A percentile compares a stretch with the other conserved stretches of the same genome.
These are phyloP conservation scores for Helianthus tuberosus DNA, from an alignment of 129 eudicot species.

Conservation along the genomic window DNA sequence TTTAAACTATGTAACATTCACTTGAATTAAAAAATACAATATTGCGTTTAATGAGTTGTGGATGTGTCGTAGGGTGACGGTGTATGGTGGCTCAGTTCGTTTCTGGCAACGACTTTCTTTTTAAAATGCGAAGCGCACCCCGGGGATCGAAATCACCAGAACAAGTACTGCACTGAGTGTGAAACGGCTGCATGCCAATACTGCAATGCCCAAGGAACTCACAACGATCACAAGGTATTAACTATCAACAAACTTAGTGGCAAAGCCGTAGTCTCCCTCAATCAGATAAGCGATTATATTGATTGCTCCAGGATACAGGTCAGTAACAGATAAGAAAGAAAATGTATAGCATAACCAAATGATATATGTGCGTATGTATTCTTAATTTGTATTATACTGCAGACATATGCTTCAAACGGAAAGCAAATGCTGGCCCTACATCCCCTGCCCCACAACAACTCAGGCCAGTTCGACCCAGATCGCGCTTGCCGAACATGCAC, in stretches of 20 bases:
- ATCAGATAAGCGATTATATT: constrained; percentile 39
- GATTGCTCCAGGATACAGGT: constrained; percentile 71
- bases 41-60: not conserved
- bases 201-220: constrained; percentile 46
- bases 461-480: not conserved
- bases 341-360: not conserved
- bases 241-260: constrained; percentile 61
- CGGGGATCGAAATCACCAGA: constrained; percentile 30
- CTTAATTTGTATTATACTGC: constrained; percentile 10
- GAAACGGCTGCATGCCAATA: constrained; percentile 45
- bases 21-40: not conserved
- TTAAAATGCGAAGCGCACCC: constrained; percentile 39
- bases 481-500: constrained; percentile 13
- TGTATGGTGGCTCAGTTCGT: constrained; percentile 32
- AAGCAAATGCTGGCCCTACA: constrained; percentile 17
- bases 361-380: not conserved
- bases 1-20: not conserved
- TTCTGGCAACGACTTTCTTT: constrained; percentile 48
- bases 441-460: constrained; percentile 14
- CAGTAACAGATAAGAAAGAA: constrained; percentile 4
- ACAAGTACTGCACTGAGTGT: constrained; percentile 64
- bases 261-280: constrained; percentile 56
- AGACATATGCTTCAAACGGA: constrained; percentile 59
- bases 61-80: constrained; percentile 16
- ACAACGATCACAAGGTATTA: constrained; percentile 41